A percentile compares a stretch with the other conserved stretches of the same genome.
Conservation (phyloP, 2,329 filamentous ascomycete genomes). For the Penicillium decumbens region DNA sequence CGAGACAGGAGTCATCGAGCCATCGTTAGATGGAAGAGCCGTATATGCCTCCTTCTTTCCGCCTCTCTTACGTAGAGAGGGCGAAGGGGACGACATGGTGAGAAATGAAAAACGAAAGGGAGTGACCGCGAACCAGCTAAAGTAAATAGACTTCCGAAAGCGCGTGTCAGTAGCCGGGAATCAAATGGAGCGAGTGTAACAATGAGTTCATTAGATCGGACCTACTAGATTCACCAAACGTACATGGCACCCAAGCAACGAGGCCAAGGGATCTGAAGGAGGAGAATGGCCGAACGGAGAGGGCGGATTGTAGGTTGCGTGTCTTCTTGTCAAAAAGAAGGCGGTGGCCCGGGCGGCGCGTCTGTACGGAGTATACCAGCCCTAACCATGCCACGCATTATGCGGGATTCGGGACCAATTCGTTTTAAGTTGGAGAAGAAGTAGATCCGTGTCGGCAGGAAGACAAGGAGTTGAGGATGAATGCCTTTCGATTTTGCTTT, state of each 20-base stretch:
- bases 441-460: background rate
- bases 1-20: conserved; percentile 18
- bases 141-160: conserved; percentile 25
- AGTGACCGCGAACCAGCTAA: conserved; percentile 29
- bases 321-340: conserved; percentile 18
- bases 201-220: background rate
- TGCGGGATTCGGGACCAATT: too few species aligned
- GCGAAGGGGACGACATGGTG: conserved; percentile 35
- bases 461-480: background rate
- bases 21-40: conserved; percentile 24
- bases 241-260: conserved; percentile 20
- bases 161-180: conserved; percentile 11
- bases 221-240: conserved; percentile 25
- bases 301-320: conserved; percentile 14
- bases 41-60: conserved; percentile 35
- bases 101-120: conserved; percentile 21
- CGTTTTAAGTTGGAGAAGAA: too few species aligned
- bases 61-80: conserved; percentile 42
- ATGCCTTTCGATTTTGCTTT: too few species aligned
- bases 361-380: conserved; percentile 1
- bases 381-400: conserved; percentile 4
- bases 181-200: background rate
- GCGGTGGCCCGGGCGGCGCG: conserved; percentile 19
- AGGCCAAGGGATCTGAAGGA: conserved; percentile 12
- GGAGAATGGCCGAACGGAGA: conserved; percentile 1